These are phyloP conservation scores for Monosporascus cannonballus DNA, from an alignment of 2,329 filamentous ascomycete genomes.

Conservation along the genomic window DNA sequence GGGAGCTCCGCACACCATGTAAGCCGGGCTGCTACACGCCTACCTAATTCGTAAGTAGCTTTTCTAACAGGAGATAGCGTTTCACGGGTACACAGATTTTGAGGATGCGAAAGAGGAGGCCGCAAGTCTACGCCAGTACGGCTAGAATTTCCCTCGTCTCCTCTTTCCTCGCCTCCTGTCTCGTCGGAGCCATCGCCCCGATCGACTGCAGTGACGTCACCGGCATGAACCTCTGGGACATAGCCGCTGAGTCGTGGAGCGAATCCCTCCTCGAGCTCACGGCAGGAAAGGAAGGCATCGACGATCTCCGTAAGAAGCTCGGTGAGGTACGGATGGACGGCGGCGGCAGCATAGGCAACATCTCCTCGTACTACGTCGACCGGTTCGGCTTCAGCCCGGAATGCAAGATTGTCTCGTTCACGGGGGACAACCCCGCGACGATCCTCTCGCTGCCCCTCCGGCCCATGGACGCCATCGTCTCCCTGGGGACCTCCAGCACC, in stretches of 20 bases:
- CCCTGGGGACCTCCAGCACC: slow-evolving; percentile 89
- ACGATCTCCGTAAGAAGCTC: slow-evolving; percentile 67
- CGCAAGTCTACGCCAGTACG: slow-evolving; percentile 74
- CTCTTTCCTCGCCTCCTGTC: slow-evolving; percentile 86
- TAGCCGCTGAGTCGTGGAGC: slow-evolving; percentile 66
- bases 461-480: slow-evolving; percentile 88
- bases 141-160: slow-evolving; percentile 88
- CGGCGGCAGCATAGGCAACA: slow-evolving; percentile 67
- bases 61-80: slow-evolving; percentile 45
- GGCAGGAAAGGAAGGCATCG: slow-evolving; percentile 55
- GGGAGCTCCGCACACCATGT: slow-evolving; percentile 95
- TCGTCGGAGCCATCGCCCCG: slow-evolving; percentile 78
- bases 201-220: slow-evolving; percentile 93
- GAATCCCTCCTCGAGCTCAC: slow-evolving; percentile 69
- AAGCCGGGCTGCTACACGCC: slow-evolving; percentile 29
- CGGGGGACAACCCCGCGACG: slow-evolving; percentile 92
- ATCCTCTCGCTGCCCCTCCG: slow-evolving; percentile 86
- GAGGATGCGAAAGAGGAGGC: slow-evolving; percentile 73
- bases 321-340: slow-evolving; percentile 76
- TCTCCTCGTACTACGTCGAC: slow-evolving; percentile 72
- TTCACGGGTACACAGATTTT: slow-evolving; percentile 98
- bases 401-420: slow-evolving; percentile 79
- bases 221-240: slow-evolving; percentile 96
- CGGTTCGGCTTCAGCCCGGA: slow-evolving; percentile 71
- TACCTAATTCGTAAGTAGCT: background rate